Conservation (phyloP, 352 stramenopile species). For the Pythium plurisporium region DNA sequence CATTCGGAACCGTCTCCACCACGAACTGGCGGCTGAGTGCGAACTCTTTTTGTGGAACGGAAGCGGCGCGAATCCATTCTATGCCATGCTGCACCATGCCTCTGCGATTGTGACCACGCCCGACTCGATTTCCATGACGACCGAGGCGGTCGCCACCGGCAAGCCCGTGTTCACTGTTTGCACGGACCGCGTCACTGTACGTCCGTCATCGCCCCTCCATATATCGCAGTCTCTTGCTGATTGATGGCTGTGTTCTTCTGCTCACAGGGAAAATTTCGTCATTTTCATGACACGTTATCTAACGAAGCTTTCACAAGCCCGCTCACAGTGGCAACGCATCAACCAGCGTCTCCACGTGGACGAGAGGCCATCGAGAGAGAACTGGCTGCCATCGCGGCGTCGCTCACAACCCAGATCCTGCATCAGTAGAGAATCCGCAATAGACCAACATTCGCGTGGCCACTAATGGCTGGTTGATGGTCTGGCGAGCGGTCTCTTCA, state of each 20-base stretch:
- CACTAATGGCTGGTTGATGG: not conserved
- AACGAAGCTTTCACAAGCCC: constrained; percentile 17
- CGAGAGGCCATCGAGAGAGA: constrained; percentile 36
- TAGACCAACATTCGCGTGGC: too few species aligned
- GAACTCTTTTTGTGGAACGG: constrained; percentile 53
- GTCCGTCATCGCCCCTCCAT: not conserved
- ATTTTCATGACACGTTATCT: constrained; percentile 46
- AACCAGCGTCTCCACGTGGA: not conserved
- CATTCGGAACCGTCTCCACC: constrained; percentile 26
- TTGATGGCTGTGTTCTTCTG: not conserved
- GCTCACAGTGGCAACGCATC: constrained; percentile 7
- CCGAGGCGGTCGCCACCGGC: constrained; percentile 53
- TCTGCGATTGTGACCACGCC: constrained; percentile 60
- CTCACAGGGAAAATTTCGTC: constrained; percentile 49
- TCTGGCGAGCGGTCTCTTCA: constrained; percentile 5
- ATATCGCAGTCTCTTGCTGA: too few species aligned
- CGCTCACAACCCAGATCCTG: constrained; percentile 6
- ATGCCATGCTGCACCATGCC: constrained; percentile 48
- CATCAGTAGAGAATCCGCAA: constrained; percentile 1
- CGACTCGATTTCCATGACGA: constrained; percentile 81
- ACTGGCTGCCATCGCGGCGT: constrained; percentile 22
- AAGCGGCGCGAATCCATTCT: constrained; percentile 57
- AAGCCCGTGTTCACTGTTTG: constrained; percentile 56
- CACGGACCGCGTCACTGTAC: constrained; percentile 39
- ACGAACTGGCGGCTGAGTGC: constrained; percentile 5